phyloP scores from a whole-genome alignment of 2,329 filamentous ascomycete genomes.

The Fusarium keratoplasticum region DNA sequence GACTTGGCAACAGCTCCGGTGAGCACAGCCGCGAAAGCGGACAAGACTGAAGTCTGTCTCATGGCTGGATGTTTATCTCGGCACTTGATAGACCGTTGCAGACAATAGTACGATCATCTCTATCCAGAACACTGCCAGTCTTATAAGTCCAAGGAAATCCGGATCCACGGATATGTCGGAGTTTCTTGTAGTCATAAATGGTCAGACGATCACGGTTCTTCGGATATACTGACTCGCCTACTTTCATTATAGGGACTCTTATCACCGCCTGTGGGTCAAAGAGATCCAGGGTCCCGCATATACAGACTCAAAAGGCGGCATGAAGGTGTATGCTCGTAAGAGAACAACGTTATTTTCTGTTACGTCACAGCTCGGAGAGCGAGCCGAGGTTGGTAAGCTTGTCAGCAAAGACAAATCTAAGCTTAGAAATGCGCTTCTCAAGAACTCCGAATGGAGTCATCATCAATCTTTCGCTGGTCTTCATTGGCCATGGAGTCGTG shows the following conservation, averaged over 20 bases:
- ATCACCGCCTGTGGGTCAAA: not conserved
- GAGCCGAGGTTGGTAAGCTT: not conserved
- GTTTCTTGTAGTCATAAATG: not conserved
- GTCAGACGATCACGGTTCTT: not conserved
- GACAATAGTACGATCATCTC: not conserved
- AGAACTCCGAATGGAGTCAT: not conserved
- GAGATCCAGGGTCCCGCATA: not conserved
- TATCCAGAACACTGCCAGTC: not conserved
- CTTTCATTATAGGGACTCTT: not conserved
- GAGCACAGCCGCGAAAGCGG: not conserved
- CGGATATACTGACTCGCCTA: not conserved
- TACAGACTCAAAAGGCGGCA: not conserved
- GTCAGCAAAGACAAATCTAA: not conserved
- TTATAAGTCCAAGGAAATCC: not conserved
- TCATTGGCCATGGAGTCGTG: not conserved
- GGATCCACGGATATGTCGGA: not conserved
- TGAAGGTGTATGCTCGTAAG: not conserved
- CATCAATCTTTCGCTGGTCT: not conserved
- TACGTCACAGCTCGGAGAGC: not conserved
- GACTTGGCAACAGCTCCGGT: not conserved
- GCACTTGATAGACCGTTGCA: not conserved
- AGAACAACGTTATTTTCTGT: not conserved
- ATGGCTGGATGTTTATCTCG: not conserved
- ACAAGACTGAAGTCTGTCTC: not conserved
- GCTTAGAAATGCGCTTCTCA: not conserved